Evolutionary conservation across 768 basidiomycete species (phyloP).

Genomic region (Agaricus bisporus): DNA sequence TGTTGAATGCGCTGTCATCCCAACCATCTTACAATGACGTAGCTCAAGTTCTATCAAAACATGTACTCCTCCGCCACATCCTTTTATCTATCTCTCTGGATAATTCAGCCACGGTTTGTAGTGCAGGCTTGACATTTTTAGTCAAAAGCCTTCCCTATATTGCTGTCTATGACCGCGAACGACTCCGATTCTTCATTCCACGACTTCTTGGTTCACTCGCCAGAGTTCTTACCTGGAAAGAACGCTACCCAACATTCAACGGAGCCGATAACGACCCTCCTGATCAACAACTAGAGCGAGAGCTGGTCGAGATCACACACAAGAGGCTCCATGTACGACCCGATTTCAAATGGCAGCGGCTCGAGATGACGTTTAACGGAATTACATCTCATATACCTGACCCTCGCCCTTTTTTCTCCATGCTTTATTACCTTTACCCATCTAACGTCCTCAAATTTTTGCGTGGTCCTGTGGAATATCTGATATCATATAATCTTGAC

Average conservation of each 20-base stretch:
- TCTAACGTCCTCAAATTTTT: conserved; percentile 82
- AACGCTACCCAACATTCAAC: conserved; percentile 29
- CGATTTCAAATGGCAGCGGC: conserved; percentile 61
- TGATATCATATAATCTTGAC: conserved; percentile 42
- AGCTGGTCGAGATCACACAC: conserved; percentile 31
- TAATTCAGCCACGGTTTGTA: conserved; percentile 66
- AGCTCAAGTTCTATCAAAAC: conserved; percentile 45
- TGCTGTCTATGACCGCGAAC: conserved; percentile 53
- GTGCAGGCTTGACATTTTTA: conserved; percentile 55
- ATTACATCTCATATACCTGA: conserved; percentile 51
- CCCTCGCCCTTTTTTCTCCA: conserved; percentile 64
- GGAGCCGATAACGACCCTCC: conserved; percentile 24
- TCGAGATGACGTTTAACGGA: conserved; percentile 54
- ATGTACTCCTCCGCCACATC: conserved; percentile 61
- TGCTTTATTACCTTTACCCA: conserved; percentile 87
- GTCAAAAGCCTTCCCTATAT: conserved; percentile 72
- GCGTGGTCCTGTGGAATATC: conserved; percentile 58
- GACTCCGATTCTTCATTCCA: conserved; percentile 57
- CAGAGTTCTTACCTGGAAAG: conserved; percentile 71
- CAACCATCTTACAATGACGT: conserved; percentile 44
- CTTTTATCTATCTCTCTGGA: conserved; percentile 66
- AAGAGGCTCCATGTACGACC: conserved; percentile 38
- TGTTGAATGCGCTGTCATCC: conserved; percentile 60
- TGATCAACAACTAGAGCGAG: conserved; percentile 32
- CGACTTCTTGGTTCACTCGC: conserved; percentile 62